phyloP scores from a whole-genome alignment of 169 alveolate species.

The Miamiensis avidus region DNA sequence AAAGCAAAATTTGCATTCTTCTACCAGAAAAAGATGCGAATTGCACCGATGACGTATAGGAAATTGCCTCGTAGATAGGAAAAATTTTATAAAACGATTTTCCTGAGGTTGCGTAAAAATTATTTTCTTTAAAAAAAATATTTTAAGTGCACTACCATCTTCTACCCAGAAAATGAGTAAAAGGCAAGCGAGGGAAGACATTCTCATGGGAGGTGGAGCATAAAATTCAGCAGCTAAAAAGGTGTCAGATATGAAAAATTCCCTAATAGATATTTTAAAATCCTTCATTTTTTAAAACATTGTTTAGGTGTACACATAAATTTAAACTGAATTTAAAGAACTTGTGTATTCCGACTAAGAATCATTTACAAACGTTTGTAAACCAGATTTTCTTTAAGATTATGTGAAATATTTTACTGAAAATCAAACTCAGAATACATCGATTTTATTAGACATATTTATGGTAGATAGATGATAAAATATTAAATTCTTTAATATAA shows the following conservation, averaged over 20 bases:
- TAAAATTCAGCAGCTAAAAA: background rate
- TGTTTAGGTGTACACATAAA: background rate
- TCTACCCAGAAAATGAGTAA: too few relatives aligned
- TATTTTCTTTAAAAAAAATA: too few relatives aligned
- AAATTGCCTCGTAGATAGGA: background rate
- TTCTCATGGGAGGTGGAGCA: background rate
- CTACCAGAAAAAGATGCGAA: too few relatives aligned
- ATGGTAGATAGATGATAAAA: too few relatives aligned
- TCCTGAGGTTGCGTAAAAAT: background rate
- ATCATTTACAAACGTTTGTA: too few relatives aligned
- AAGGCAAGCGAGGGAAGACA: background rate
- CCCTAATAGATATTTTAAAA: background rate
- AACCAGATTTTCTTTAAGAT: background rate
- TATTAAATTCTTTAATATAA: too few relatives aligned
- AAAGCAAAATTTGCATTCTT: too few relatives aligned
- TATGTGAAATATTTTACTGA: background rate
- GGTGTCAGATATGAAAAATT: background rate
- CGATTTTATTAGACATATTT: background rate
- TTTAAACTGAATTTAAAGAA: background rate
- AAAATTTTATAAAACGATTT: too few relatives aligned
- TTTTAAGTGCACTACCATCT: too few relatives aligned
- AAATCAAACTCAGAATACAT: background rate
- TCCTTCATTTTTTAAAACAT: too few relatives aligned
- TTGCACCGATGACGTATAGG: background rate
- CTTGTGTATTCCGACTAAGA: background rate